Evolutionary conservation across 495 filamentous ascomycete species (phyloP).

Genomic region (Thozetella sp.): DNA sequence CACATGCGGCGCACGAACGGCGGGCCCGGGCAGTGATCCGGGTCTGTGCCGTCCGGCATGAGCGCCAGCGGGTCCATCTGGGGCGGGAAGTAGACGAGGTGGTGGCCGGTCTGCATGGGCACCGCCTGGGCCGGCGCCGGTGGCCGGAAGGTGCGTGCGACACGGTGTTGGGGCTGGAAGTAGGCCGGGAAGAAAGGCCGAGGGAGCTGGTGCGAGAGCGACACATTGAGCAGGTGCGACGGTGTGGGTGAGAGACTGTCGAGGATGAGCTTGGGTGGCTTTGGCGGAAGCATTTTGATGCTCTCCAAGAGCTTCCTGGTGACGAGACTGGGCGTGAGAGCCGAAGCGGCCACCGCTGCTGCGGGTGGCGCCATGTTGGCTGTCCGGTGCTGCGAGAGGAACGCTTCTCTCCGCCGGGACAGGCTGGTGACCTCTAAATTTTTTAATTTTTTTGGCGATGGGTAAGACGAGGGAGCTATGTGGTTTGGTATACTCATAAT

Average conservation of each 20-base stretch:
- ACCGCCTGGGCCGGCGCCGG: not conserved
- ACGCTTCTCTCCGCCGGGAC: too few relatives aligned
- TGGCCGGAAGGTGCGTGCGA: constrained; percentile 4
- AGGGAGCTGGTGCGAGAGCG: constrained; percentile 62
- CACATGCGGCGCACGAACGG: constrained; percentile 77
- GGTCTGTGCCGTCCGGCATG: constrained; percentile 72
- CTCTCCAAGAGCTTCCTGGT: constrained; percentile 10
- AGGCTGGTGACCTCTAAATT: too few relatives aligned
- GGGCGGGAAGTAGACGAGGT: constrained; percentile 74
- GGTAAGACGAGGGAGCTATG: not conserved
- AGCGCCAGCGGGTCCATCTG: constrained; percentile 54
- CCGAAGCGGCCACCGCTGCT: not conserved
- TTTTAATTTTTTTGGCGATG: constrained; percentile 4
- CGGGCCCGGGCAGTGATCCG: constrained; percentile 62
- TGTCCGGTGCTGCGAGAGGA: not conserved
- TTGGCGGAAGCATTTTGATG: constrained; percentile 25
- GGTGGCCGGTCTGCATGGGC: constrained; percentile 63
- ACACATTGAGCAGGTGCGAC: constrained; percentile 65
- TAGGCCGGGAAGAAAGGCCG: constrained; percentile 7
- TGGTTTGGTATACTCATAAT: too few relatives aligned
- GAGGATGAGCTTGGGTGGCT: constrained; percentile 55
- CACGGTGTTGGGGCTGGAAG: constrained; percentile 33
- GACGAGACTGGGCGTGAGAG: constrained; percentile 5
- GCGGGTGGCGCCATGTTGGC: constrained; percentile 3
- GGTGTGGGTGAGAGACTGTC: constrained; percentile 68